phyloP scores from a whole-genome alignment of 2,329 filamentous ascomycete genomes.

The Beauveria pseudobassiana region DNA sequence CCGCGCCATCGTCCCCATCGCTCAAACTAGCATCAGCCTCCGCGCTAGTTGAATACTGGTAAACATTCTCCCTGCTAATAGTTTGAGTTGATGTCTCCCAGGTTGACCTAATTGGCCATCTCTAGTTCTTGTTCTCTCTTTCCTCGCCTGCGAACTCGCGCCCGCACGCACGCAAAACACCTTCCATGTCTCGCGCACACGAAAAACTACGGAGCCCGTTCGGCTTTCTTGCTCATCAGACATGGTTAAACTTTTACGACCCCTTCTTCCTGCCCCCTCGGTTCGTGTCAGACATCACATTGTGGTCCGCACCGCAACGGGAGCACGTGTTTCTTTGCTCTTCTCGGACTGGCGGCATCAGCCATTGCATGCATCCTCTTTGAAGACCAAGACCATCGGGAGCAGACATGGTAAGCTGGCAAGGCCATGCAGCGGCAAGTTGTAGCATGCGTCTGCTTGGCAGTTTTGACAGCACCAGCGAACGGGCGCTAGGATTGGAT shows the following conservation, averaged over 20 bases:
- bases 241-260: neutral
- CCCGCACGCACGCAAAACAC: too few relatives aligned
- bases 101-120: too few relatives aligned
- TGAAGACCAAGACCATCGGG: neutral
- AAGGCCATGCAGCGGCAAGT: neutral
- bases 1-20: too few relatives aligned
- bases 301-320: neutral
- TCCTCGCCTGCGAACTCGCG: too few relatives aligned
- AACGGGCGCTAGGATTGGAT: neutral
- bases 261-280: neutral
- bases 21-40: too few relatives aligned
- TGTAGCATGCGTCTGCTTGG: neutral
- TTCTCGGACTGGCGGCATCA: neutral
- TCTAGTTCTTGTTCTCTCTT: too few relatives aligned
- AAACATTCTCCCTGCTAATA: too few relatives aligned
- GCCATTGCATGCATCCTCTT: neutral
- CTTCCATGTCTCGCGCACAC: too few relatives aligned
- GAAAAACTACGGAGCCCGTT: too few relatives aligned
- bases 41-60: too few relatives aligned
- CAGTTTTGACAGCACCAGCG: neutral
- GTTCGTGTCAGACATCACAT: neutral
- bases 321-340: neutral
- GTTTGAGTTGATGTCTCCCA: too few relatives aligned
- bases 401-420: neutral
- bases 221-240: neutral